Evolutionary conservation across 2,329 filamentous ascomycete genomes (phyloP), one percentile per base, ranked within the genome.

Genomic region (Plectosphaerella sp.): DNA sequence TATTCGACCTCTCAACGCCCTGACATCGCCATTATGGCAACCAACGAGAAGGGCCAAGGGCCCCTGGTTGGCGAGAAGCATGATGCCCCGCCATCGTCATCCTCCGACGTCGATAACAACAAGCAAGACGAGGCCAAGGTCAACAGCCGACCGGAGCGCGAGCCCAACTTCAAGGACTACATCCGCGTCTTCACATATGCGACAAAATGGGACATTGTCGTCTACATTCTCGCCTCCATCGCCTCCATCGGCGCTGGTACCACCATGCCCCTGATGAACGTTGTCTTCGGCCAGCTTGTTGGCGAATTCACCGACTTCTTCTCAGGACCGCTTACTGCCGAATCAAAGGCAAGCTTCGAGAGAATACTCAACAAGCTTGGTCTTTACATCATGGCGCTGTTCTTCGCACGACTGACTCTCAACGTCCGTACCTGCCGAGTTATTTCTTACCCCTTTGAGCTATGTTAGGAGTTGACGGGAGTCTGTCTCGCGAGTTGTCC

Each of bases 131-230:
- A 62, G 25, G 61, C 55, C 4, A 64, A 72, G 51, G 59, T 63
- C 49, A 72, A 73, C 54, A 50, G 60, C 3, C 68, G 66, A 9
- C 72, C 75, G 5, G 72, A 78, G 60, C 68, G 76, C 51, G 72
- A 76, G 52, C 74, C 77, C 1, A 61, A 54, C 2, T 64, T 77
- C 49, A 62, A 66, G 12, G 37, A 39, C 16, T 39, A 39, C 37
- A 7, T 39, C 37, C 37, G 37, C 7, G 57, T 67, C 3, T 67
- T 67, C 28, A 58, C 50, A 8, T 67, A 67, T 47, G 65, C 65
- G 1, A 63, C 56, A 18, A 59, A 54, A 57, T 67, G 64, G 64
- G 65, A 67, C 41, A 58, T 66, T 24, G 51, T 58, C 16, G 55
- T 64, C 18, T 65, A 66, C n/a, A 53, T 51, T 33, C 35, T 64